phyloP scores from a whole-genome alignment of 176 grass and related monocot species.

The Lolium perenne region DNA sequence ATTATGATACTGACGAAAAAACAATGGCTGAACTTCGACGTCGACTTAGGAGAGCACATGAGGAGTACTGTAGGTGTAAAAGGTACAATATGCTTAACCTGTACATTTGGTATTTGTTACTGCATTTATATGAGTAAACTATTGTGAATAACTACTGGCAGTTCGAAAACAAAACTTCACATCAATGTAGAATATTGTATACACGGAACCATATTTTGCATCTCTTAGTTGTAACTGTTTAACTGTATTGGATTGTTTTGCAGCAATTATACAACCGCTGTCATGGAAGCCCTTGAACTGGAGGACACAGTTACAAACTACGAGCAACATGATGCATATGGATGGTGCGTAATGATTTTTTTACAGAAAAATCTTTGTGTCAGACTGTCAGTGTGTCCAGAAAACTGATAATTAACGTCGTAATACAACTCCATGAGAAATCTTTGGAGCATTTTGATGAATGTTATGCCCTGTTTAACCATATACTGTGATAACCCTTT shows the following conservation, averaged over 20 bases:
- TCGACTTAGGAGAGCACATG: slow-evolving; percentile 78
- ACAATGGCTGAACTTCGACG: slow-evolving; percentile 86
- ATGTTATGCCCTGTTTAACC: slow-evolving; percentile 5
- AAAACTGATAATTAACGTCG: not conserved
- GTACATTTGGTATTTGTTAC: not conserved
- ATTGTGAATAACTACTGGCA: not conserved
- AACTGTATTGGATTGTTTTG: slow-evolving; percentile 7
- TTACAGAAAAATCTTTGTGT: slow-evolving; percentile 29
- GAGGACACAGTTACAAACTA: slow-evolving; percentile 91
- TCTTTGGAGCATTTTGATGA: slow-evolving; percentile 10
- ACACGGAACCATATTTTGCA: not conserved
- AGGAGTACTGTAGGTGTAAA: slow-evolving; percentile 90
- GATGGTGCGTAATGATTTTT: slow-evolving; percentile 68
- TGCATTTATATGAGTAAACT: slow-evolving; percentile 10
- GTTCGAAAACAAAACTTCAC: slow-evolving; percentile 3
- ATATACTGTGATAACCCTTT: not conserved
- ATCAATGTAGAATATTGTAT: not conserved
- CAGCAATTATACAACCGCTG: slow-evolving; percentile 85
- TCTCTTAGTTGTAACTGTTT: slow-evolving; percentile 6
- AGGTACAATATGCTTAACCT: slow-evolving; percentile 47
- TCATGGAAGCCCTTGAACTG: slow-evolving; percentile 88
- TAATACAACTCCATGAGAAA: not conserved
- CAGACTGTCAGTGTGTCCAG: not conserved
- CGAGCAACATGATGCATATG: slow-evolving; percentile 70
- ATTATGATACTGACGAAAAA: slow-evolving; percentile 94